Evolutionary conservation across 192 early-diverging fungal genomes (phyloP).

Genomic region (Backusella westeae): DNA sequence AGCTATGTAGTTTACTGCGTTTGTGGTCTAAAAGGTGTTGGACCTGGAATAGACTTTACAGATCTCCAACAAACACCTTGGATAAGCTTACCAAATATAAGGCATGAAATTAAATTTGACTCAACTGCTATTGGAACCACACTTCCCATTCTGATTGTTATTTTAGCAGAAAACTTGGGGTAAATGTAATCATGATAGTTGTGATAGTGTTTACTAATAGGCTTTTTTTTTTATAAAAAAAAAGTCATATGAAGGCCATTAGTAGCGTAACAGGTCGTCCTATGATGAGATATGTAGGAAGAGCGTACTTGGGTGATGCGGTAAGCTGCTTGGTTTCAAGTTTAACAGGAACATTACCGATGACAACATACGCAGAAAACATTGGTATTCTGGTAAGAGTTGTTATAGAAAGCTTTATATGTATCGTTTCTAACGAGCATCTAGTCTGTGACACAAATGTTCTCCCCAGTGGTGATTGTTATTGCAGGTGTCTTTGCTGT

Average conservation of each 20-base stretch:
- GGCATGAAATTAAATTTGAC: conserved; percentile 38
- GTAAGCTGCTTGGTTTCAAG: conserved; percentile 43
- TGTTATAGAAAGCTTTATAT: too few relatives aligned
- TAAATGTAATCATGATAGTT: neutral
- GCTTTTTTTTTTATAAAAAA: neutral
- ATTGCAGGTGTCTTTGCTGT: conserved; percentile 48
- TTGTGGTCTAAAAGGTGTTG: conserved; percentile 31
- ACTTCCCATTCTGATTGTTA: conserved; percentile 44
- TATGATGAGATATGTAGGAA: conserved; percentile 45
- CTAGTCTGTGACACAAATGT: conserved; percentile 46
- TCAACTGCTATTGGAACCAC: conserved; percentile 41
- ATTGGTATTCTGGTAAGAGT: conserved; percentile 43
- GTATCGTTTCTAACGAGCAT: neutral
- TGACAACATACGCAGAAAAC: conserved; percentile 61
- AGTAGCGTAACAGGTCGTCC: conserved; percentile 38
- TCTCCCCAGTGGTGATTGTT: conserved; percentile 49
- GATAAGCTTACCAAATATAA: conserved; percentile 36
- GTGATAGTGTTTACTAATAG: neutral
- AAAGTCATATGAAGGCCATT: conserved; percentile 49
- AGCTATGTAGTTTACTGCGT: conserved; percentile 39
- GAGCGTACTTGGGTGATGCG: conserved; percentile 55
- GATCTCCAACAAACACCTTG: conserved; percentile 34
- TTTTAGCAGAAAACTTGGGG: conserved; percentile 56
- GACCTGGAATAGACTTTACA: conserved; percentile 32
- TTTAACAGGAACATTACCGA: conserved; percentile 41